Base-by-base conservation (phyloP, 148 eudicot genomes). In the Nyssa sinensis region DNA sequence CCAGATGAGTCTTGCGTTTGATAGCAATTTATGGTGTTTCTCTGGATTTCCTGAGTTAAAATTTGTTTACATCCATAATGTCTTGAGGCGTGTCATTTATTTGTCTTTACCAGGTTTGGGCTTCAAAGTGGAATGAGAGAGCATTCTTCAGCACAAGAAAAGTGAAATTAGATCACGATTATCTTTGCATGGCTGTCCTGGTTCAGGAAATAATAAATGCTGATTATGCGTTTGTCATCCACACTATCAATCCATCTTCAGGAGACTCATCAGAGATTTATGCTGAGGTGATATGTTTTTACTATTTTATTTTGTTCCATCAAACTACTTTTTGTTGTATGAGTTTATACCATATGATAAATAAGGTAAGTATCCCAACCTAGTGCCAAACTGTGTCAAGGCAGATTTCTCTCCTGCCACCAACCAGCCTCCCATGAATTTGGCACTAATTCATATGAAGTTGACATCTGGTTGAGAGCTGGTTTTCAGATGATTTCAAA, bases 71-170 rank as follows among this genome's bases (percentile, higher is more conserved):
- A 27, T 1, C 28, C 69, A 35, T 37, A 23, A 66, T n/a, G 21
- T 35, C 6, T 7, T 58, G 28, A 57, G 34, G 62, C 58, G 6
- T 81, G 28, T 55, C 24, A 24, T 60, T 64, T n/a, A n/a, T n/a
- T n/a, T n/a, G n/a, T n/a, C n/a, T n/a, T 73, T 65, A 13, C 69
- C n/a, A 94, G 98, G 98, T 94, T 27, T 94, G 98, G 98, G 98
- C 98, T 69, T 94, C 98, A 77, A 94, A 94, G 78, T 94, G 98
- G 98, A 94, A 94, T 14, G 98, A 94, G 81, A 85, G 98, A 77
- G 98, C 98, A 30, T 94, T 87, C 85, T 92, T 88, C 87, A 94
- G 98, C 78, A 90, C 97, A 66, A 88, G 79, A 68, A 94, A 92
- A 81, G 93, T 94, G 65, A 94, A 94, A 69, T 82, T 94, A 68